Evolutionary conservation across 257 asterid genomes (phyloP), one percentile per base, ranked within the genome.

Genomic region (Eustoma russellianum): DNA sequence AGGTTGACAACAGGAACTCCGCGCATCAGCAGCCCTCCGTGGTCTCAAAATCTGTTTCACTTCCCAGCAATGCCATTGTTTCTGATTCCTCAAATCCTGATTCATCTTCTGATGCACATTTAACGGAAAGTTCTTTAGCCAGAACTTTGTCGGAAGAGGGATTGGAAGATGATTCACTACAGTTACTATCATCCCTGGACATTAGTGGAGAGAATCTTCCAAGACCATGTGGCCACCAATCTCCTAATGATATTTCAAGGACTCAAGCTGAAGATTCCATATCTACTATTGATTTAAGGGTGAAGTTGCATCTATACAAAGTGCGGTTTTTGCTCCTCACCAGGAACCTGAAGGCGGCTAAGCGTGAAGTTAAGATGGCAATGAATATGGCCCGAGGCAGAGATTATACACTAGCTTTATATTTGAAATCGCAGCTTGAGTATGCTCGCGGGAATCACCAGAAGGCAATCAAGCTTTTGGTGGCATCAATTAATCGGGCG

Each of bases 321-420:
- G 93, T 83, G 61, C 83, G 81, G 5, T 65, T 83, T 70, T 70
- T 86, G 60, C 88, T 86, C 45, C 86, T 83, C 51, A 77, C 85
- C 5, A 72, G 87, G 71, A 86, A 90, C 63, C 83, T 79, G 18
- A 83, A 83, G 76, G 88, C 95, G 61, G 95, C 98, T 33, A 90
- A 86, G 67, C 95, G 94, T 60, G 96, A 83, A 70, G 91, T 82
- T 48, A 90, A 86, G 83, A 67, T 86, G 87, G 95, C 88, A 15
- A 86, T 86, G 95, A 89, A 81, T 68, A 60, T 79, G 44, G 86
- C 88, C n/a, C 88, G 80, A 38, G 96, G 82, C 17, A 83, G 80
- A 66, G 96, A 91, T 63, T 69, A 86, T 63, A 70, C 83, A 33
- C 49, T 70, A 74, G 95, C 94, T 48, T 90, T 91, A 46, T 86